Evolutionary conservation across 176 grass and related monocot species (phyloP), one percentile per base, ranked within the genome.

Genomic region (Bolboschoenus planiculmis): DNA sequence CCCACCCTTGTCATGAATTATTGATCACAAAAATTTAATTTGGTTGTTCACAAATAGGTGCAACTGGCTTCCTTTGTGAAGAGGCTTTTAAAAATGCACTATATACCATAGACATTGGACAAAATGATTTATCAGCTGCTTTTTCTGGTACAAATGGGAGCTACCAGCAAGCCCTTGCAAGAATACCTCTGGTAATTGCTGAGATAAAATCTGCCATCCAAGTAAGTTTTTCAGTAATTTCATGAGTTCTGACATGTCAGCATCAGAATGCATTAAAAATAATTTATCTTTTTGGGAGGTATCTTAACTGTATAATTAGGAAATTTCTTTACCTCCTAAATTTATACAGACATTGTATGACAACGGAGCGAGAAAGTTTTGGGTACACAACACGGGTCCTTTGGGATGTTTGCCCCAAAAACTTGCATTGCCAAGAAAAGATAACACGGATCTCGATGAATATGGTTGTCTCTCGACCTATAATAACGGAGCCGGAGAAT

Each of bases 331-430:
- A 16, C 15, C 4, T 20, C 30, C 44, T 20, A 16, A 16, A 11
- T 83, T 81, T 85, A 46, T 85, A 86, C 88, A 97, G 94, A 90
- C 34, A 64, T 27, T 97, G 86, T 89, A 97, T 29, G 50, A 90
- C 51, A 85, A 79, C 51, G 94, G 90, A 0, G 92, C 87, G 2
- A 94, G 85, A 63, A 97, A 89, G 43, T 94, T 97, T 70, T 87
- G 90, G 92, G 74, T 97, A 77, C 92, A 94, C 4, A 93, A 89
- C 60, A 90, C 94, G 0, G 92, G 94, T 0, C 91, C 94, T 0
- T 47, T 97, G 26, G 94, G 94, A 2, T 97, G 94, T 82, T 82
- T 97, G 56, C 94, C 92, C 14, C 86, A 91, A 77, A 97, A 97
- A 70, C 91, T 97, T 27, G 78, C 90, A 14, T 81, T 86, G 48